A percentile compares a stretch with the other conserved stretches of the same genome.
These are phyloP conservation scores for Erigeron canadensis DNA, from an alignment of 129 eudicot species.

Conservation along the genomic window DNA sequence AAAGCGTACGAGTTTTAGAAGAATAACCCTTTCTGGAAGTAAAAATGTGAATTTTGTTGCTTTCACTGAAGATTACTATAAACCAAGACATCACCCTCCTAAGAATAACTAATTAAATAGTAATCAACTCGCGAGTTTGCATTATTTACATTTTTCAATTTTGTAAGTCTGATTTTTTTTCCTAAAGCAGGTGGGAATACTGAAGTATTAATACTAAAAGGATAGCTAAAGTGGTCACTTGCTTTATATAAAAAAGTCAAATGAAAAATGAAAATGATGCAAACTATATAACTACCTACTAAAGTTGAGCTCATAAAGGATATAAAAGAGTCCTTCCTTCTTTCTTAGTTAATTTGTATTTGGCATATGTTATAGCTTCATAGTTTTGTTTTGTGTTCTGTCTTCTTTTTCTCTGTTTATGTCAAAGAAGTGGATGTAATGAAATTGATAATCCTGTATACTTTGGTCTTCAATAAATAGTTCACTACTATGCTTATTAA, in stretches of 20 bases:
- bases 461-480: conserved; percentile 18
- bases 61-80: conserved; percentile 61
- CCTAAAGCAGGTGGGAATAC: conserved; percentile 15
- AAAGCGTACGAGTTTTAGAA: conserved; percentile 17
- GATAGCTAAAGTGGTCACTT: conserved; percentile 12
- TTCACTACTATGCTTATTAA: no score
- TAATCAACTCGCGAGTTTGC: neutral
- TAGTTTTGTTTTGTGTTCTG: conserved; percentile 14
- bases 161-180: conserved; percentile 25
- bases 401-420: conserved; percentile 15
- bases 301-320: conserved; percentile 14
- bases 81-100: conserved; percentile 80
- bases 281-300: conserved; percentile 10
- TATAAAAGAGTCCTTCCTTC: conserved; percentile 6
- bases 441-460: conserved; percentile 28
- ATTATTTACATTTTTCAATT: conserved; percentile 26
- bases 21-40: conserved; percentile 29
- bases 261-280: conserved; percentile 30
- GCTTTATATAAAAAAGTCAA: conserved; percentile 27
- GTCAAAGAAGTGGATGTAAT: conserved; percentile 35
- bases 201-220: conserved; percentile 4
- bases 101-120: conserved; percentile 57
- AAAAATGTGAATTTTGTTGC: conserved; percentile 50
- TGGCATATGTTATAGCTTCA: conserved; percentile 14
- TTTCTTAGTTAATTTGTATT: conserved; percentile 17